Evolutionary conservation across 2,329 filamentous ascomycete species (phyloP).

Genomic region (Lasiodiplodia sp.): DNA sequence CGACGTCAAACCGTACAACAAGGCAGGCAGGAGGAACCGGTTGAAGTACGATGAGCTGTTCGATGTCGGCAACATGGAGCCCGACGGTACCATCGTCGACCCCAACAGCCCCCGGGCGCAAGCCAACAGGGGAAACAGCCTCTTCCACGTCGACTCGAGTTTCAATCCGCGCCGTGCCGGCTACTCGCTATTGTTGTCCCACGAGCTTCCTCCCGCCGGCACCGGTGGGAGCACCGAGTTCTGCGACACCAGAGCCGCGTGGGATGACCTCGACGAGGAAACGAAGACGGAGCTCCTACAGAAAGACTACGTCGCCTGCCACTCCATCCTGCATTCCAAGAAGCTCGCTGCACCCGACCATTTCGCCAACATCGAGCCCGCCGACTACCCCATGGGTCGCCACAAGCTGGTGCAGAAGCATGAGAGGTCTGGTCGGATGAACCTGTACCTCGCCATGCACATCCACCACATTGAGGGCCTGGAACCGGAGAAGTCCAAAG

Average conservation of each 20-base stretch:
- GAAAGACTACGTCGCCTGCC: slow-evolving; percentile 37
- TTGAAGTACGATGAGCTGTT: slow-evolving; percentile 60
- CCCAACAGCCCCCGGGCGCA: slow-evolving; percentile 51
- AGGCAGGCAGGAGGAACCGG: slow-evolving; percentile 55
- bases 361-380: slow-evolving; percentile 57
- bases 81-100: slow-evolving; percentile 53
- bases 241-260: slow-evolving; percentile 38
- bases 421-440: slow-evolving; percentile 59
- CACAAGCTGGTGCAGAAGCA: slow-evolving; percentile 62
- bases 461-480: slow-evolving; percentile 60
- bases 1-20: slow-evolving; percentile 60
- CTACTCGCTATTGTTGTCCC: slow-evolving; percentile 37
- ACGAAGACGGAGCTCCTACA: slow-evolving; percentile 38
- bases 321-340: slow-evolving; percentile 59
- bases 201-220: slow-evolving; percentile 37
- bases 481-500: slow-evolving; percentile 43
- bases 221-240: slow-evolving; percentile 41
- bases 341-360: slow-evolving; percentile 60
- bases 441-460: slow-evolving; percentile 62
- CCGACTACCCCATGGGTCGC: slow-evolving; percentile 46
- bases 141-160: slow-evolving; percentile 41
- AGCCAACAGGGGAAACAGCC: slow-evolving; percentile 48
- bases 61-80: slow-evolving; percentile 64
- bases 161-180: slow-evolving; percentile 42
- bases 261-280: slow-evolving; percentile 40